phyloP scores from a whole-genome alignment of 176 grass and related monocot genomes.

The Oropetium thomaeum region DNA sequence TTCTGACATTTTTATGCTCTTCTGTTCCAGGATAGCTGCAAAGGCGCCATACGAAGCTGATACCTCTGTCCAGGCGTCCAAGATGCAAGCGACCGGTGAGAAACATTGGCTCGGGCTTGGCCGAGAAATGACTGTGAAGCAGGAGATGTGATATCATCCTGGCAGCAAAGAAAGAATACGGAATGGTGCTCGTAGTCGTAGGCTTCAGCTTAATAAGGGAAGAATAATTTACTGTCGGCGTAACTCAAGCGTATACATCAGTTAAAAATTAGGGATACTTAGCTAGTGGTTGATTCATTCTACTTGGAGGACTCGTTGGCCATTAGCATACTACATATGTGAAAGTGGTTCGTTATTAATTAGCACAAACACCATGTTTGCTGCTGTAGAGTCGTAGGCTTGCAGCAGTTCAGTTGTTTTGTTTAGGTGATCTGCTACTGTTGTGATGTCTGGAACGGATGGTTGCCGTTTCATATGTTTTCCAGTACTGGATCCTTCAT shows the following conservation, averaged over 20 bases:
- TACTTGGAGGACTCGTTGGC: not conserved
- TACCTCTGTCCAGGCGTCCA: slow-evolving; percentile 10
- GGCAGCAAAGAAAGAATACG: not conserved
- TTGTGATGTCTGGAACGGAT: not conserved
- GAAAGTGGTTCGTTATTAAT: not conserved
- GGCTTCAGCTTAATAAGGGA: slow-evolving; percentile 18
- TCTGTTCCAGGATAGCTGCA: slow-evolving; percentile 30
- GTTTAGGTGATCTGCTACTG: not conserved
- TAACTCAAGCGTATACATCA: not conserved
- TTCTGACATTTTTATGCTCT: not conserved
- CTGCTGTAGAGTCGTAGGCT: slow-evolving; percentile 42
- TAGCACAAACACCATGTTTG: slow-evolving; percentile 14
- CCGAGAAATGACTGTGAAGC: slow-evolving; percentile 22
- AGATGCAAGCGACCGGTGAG: slow-evolving; percentile 14
- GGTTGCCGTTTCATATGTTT: not conserved
- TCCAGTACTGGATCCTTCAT: not conserved
- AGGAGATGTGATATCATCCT: slow-evolving; percentile 31
- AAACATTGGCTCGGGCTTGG: slow-evolving; percentile 39
- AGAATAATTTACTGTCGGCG: slow-evolving; percentile 34
- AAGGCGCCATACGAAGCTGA: slow-evolving; percentile 49
- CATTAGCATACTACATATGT: not conserved
- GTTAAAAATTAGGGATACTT: not conserved
- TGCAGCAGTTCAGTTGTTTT: slow-evolving; percentile 31
- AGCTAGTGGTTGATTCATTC: not conserved
- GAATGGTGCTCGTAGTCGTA: slow-evolving; percentile 9